Conservation (phyloP, 495 filamentous ascomycete genomes). For the Hypoxylon crocopeplum region DNA sequence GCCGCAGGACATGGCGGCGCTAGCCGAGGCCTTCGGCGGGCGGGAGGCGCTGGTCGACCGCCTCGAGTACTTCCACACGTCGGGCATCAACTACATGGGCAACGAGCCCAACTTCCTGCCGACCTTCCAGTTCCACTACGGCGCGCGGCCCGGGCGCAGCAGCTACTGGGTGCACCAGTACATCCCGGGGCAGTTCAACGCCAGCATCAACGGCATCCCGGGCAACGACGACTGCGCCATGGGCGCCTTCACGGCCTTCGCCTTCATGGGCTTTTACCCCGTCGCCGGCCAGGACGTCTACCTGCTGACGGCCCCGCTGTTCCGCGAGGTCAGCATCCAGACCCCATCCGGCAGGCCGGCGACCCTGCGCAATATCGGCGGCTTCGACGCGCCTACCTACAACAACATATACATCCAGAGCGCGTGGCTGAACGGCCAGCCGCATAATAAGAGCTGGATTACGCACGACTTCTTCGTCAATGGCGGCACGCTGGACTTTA, state of each 20-base stretch:
- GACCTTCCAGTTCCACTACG: slow-evolving; percentile 77
- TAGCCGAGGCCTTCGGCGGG: slow-evolving; percentile 67
- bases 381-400: slow-evolving; percentile 66
- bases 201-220: slow-evolving; percentile 66
- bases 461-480: slow-evolving; percentile 73
- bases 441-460: slow-evolving; percentile 74
- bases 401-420: slow-evolving; percentile 70
- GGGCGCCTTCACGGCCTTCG: slow-evolving; percentile 73
- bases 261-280: slow-evolving; percentile 77
- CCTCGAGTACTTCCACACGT: slow-evolving; percentile 68
- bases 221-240: slow-evolving; percentile 81
- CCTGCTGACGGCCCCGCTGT: slow-evolving; percentile 70
- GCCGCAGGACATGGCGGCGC: slow-evolving; percentile 71
- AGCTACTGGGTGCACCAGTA: slow-evolving; percentile 67
- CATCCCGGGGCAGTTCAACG: slow-evolving; percentile 71
- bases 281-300: slow-evolving; percentile 79
- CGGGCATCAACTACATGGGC: slow-evolving; percentile 70
- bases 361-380: slow-evolving; percentile 60
- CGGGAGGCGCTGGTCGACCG: slow-evolving; percentile 62
- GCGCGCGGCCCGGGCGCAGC: slow-evolving; percentile 68
- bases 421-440: slow-evolving; percentile 67
- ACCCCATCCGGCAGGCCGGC: slow-evolving; percentile 63
- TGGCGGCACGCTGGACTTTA: slow-evolving; percentile 69
- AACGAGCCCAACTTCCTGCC: slow-evolving; percentile 79
- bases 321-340: slow-evolving; percentile 66